These are phyloP conservation scores for Pharus latifolius DNA, from an alignment of 176 grass and related monocot species.

Conservation along the genomic window DNA sequence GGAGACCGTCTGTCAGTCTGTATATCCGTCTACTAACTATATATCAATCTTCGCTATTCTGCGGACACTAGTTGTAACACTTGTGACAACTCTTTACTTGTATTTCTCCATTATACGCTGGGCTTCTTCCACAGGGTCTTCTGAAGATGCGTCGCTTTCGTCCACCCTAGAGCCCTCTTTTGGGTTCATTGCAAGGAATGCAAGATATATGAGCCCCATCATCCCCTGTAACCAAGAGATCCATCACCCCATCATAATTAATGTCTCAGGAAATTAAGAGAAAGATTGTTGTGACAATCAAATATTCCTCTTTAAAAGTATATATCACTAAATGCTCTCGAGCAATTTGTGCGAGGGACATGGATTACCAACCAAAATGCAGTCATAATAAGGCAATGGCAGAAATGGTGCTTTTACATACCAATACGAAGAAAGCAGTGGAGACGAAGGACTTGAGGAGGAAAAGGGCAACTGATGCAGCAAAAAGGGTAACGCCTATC, in stretches of 20 bases:
- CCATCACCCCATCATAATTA: background rate
- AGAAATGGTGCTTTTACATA: background rate
- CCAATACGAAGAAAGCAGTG: conserved; percentile 67
- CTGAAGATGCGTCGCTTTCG: conserved; percentile 5
- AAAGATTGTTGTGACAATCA: background rate
- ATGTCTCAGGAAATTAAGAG: background rate
- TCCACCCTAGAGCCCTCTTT: conserved; percentile 39
- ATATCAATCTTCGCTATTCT: background rate
- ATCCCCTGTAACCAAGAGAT: conserved; percentile 37
- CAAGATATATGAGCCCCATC: conserved; percentile 88
- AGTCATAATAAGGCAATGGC: background rate
- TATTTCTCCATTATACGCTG: conserved; percentile 98
- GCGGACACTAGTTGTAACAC: background rate
- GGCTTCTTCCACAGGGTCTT: conserved; percentile 76
- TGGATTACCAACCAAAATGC: background rate
- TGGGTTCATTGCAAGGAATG: conserved; percentile 64
- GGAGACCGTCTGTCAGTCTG: too few relatives aligned
- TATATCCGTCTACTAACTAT: too few relatives aligned
- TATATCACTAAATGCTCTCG: background rate
- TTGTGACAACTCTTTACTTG: conserved; percentile 29
- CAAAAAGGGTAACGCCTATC: conserved; percentile 46
- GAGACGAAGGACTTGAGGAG: conserved; percentile 73
- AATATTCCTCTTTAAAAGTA: too few relatives aligned
- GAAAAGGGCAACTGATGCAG: conserved; percentile 34
- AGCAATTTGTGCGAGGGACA: background rate